These are phyloP conservation scores for Cicer cuneatum DNA, from an alignment of 306 rosid genomes.

Conservation along the genomic window DNA sequence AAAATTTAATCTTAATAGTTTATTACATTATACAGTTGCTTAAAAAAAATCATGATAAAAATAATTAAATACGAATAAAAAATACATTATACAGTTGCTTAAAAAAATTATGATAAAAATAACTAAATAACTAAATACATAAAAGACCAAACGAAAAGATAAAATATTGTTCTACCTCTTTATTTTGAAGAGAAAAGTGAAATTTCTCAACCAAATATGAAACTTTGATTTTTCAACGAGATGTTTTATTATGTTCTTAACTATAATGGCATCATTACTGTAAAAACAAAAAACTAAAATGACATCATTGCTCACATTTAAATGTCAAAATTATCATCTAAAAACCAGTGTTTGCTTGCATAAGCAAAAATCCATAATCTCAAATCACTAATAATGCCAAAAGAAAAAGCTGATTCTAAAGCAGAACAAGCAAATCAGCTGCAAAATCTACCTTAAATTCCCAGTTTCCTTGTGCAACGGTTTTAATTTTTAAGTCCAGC, in stretches of 20 bases:
- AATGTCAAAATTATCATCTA: slow-evolving; percentile 30
- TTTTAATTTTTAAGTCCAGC: slow-evolving; percentile 7
- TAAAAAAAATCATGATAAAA: no score
- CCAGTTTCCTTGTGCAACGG: slow-evolving; percentile 5
- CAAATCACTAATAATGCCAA: slow-evolving; percentile 38
- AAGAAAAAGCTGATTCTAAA: slow-evolving; percentile 9
- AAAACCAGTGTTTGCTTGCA: slow-evolving; percentile 35
- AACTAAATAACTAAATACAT: no score
- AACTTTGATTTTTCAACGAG: background rate
- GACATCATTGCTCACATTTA: background rate
- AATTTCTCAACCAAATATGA: background rate
- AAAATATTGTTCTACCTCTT: no score
- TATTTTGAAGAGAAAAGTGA: background rate
- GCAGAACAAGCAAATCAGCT: slow-evolving; percentile 39
- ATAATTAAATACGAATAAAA: no score
- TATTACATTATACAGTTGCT: no score
- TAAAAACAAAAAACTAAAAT: background rate
- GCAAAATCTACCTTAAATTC: slow-evolving; percentile 30
- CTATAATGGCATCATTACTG: no score
- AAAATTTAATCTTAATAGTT: no score
- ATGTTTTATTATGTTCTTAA: background rate
- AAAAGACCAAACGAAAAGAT: no score
- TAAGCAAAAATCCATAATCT: slow-evolving; percentile 36
- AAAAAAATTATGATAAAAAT: no score
- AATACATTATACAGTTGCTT: no score